These are phyloP conservation scores for Reticulascus tulasneorum DNA, from an alignment of 2,329 filamentous ascomycete species.

Conservation along the genomic window DNA sequence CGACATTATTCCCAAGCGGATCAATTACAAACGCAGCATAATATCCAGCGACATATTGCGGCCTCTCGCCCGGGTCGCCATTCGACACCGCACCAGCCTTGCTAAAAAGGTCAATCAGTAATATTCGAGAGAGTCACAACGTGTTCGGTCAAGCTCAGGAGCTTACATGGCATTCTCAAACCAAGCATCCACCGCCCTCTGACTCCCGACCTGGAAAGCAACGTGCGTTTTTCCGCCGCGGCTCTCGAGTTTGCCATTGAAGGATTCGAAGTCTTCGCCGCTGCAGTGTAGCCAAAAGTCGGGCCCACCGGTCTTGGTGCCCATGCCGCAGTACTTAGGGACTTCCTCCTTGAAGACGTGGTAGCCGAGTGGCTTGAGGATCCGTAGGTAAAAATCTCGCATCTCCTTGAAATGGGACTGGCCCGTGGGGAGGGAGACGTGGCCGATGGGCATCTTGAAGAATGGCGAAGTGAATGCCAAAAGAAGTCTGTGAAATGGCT, in stretches of 20 bases:
- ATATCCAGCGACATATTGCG: conserved; percentile 37
- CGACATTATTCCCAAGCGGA: neutral
- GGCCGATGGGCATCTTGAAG: conserved; percentile 34
- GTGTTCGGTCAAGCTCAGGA: no score
- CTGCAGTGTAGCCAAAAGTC: conserved; percentile 27
- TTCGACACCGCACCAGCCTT: conserved; percentile 46
- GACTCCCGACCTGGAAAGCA: no score
- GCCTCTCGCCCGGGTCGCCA: conserved; percentile 40
- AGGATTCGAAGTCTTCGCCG: no score
- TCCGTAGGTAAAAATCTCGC: conserved; percentile 28
- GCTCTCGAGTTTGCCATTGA: no score
- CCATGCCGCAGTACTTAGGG: conserved; percentile 26
- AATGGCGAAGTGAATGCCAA: no score
- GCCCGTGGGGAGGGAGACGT: conserved; percentile 26
- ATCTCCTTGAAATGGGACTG: conserved; percentile 21
- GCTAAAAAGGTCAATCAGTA: no score
- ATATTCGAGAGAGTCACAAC: no score
- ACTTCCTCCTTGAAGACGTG: conserved; percentile 21
- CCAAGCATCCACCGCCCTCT: no score
- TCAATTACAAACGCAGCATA: neutral
- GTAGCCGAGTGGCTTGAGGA: conserved; percentile 33
- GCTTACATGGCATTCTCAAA: no score
- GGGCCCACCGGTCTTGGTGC: conserved; percentile 18
- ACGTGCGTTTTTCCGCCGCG: no score
- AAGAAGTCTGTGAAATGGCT: no score